Percentiles rank a stretch among this genome's conserved stretches.
Conservation (phyloP, 2,329 filamentous ascomycete genomes). For the Neopestalotiopsis rosae region DNA sequence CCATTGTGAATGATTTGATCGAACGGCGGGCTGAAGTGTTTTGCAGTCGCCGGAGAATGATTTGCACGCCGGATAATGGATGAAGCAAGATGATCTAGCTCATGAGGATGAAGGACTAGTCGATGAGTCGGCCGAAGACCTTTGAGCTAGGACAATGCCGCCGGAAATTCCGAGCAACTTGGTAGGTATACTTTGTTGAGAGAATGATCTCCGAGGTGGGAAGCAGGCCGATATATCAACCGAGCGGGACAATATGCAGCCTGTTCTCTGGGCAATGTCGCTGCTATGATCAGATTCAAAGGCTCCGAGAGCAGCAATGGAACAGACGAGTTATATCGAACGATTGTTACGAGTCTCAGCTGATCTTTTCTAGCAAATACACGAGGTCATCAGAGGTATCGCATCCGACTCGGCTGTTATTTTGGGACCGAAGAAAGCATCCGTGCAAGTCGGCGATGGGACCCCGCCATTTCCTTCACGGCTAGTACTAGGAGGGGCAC, state of each 20-base stretch:
- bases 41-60: background rate
- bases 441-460: background rate
- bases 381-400: background rate
- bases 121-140: background rate
- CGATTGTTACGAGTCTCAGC: constrained; percentile 2
- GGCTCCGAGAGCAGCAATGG: background rate
- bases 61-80: background rate
- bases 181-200: background rate
- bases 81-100: background rate
- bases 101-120: background rate
- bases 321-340: background rate
- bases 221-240: background rate
- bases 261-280: background rate
- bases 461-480: constrained; percentile 4
- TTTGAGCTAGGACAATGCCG: background rate
- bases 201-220: background rate
- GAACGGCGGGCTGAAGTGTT: background rate
- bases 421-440: constrained; percentile 6
- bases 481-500: background rate
- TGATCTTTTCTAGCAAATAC: background rate
- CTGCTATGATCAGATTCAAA: background rate
- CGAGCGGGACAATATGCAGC: constrained; percentile 8
- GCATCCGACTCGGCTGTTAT: constrained; percentile 8
- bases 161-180: constrained; percentile 11
- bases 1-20: background rate